These are phyloP conservation scores for Tylopilus plumbeoviolaceoides DNA, from an alignment of 768 basidiomycete species.

Conservation along the genomic window DNA sequence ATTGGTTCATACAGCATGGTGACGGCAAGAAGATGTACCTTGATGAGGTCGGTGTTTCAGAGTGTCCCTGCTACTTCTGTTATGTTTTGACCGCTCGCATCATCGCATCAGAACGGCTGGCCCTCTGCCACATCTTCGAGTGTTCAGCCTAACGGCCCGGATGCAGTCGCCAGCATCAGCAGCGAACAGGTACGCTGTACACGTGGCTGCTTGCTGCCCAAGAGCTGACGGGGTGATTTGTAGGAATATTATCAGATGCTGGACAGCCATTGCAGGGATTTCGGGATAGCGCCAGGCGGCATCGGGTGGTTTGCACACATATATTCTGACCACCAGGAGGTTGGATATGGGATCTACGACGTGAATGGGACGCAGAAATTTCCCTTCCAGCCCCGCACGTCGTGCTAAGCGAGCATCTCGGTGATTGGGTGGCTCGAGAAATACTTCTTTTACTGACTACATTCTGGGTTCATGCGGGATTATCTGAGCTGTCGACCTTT, in stretches of 20 bases:
- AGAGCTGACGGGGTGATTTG: background rate
- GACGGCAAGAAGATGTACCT: conserved; percentile 73
- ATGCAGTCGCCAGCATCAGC: conserved; percentile 54
- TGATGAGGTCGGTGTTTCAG: conserved; percentile 48
- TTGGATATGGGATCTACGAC: conserved; percentile 69
- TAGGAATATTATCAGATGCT: conserved; percentile 57
- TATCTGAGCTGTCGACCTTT: background rate
- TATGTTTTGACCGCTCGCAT: background rate
- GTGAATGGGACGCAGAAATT: conserved; percentile 51
- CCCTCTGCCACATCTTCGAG: conserved; percentile 58
- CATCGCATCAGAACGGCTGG: conserved; percentile 68
- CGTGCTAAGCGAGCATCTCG: conserved; percentile 38
- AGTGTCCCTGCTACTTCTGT: background rate
- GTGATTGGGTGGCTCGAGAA: background rate
- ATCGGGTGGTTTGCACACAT: conserved; percentile 84
- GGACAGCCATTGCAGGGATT: conserved; percentile 56
- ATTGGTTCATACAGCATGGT: conserved; percentile 63
- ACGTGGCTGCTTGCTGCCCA: background rate
- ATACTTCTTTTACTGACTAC: background rate
- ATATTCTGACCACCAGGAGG: conserved; percentile 60
- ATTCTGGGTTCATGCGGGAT: background rate
- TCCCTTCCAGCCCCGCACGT: conserved; percentile 57
- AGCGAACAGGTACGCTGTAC: conserved; percentile 56
- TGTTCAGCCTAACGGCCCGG: conserved; percentile 61
- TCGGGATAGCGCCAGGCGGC: conserved; percentile 56